These are phyloP conservation scores for Agrocybe pediades DNA, from an alignment of 768 basidiomycete species.

Conservation along the genomic window DNA sequence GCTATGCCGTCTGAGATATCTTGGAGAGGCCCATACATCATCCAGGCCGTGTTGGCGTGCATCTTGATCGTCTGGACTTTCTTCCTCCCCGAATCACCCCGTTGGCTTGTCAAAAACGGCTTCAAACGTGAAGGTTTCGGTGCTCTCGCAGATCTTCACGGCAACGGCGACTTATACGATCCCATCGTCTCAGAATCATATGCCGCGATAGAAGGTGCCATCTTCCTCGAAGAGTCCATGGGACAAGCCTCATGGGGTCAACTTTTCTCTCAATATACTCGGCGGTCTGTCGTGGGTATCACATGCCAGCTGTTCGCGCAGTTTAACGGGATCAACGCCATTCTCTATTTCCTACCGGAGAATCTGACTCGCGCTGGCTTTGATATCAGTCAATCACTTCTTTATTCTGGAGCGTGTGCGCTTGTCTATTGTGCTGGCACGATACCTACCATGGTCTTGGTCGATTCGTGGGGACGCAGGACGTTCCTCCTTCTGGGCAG, in stretches of 20 bases:
- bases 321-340: constrained; percentile 58
- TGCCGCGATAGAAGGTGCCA: constrained; percentile 41
- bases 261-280: constrained; percentile 50
- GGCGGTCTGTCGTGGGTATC: constrained; percentile 51
- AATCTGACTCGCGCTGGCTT: constrained; percentile 54
- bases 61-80: constrained; percentile 50
- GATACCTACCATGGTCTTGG: constrained; percentile 52
- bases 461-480: constrained; percentile 55
- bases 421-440: constrained; percentile 51
- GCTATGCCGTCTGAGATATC: constrained; percentile 44
- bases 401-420: constrained; percentile 49
- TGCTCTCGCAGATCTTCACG: constrained; percentile 61
- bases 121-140: constrained; percentile 49
- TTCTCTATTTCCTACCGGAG: constrained; percentile 59
- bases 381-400: constrained; percentile 39
- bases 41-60: constrained; percentile 51
- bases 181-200: constrained; percentile 45
- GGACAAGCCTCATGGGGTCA: constrained; percentile 43
- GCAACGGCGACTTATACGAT: constrained; percentile 45
- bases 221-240: constrained; percentile 29
- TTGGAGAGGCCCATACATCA: constrained; percentile 58
- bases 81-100: constrained; percentile 51
- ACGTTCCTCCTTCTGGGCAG: constrained; percentile 51
- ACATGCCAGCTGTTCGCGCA: constrained; percentile 58
- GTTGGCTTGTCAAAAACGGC: constrained; percentile 58